Evolutionary conservation across 768 basidiomycete species (phyloP), one percentile per base, ranked within the genome.

Genomic region (Auricularia sp.): DNA sequence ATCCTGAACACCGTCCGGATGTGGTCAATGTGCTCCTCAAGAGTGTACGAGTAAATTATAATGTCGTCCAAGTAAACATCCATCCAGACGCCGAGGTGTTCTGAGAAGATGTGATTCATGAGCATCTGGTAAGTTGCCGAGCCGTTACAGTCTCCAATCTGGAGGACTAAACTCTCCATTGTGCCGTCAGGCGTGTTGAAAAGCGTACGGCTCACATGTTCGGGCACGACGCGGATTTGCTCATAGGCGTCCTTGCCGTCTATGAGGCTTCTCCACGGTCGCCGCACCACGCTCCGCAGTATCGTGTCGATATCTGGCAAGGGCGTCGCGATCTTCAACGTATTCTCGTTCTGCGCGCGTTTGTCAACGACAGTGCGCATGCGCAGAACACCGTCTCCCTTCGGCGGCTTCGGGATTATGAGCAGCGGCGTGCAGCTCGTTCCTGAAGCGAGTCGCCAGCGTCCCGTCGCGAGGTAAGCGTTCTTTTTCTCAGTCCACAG

Each of bases 401-500:
- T 35, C 4, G 21, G 33, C 3, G 33, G 33, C 54, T 68, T 68
- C 18, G 24, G 24, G 3, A 68, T 54, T 3, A 67, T 56, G 8
- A 68, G 44, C 54, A 68, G 59, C 0, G 68, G 68, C 5, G 56
- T 59, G 14, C 68, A 54, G 34, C 64, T 67, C 2, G 18, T 35
- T 3, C 63, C 67, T 3, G 64, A 36, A 3, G 36, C 16, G 11
- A 34, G n/a, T 54, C 51, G 1, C 68, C 68, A 68, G 33, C 67
- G n/a, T 2, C 67, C 68, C 11, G 67, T 65, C 3, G 14, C 29
- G 1, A 67, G 29, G 64, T 68, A 68, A n/a, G 47, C 45, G 0
- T 67, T n/a, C 0, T 33, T 8, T 54, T 76, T 73, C 0, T 74
- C 76, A 0, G 76, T 73, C 1, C 44, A 54, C 0, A 81, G 68